Evolutionary conservation across 192 early-diverging fungal genomes (phyloP).

Genomic region (Coemansia sp.): DNA sequence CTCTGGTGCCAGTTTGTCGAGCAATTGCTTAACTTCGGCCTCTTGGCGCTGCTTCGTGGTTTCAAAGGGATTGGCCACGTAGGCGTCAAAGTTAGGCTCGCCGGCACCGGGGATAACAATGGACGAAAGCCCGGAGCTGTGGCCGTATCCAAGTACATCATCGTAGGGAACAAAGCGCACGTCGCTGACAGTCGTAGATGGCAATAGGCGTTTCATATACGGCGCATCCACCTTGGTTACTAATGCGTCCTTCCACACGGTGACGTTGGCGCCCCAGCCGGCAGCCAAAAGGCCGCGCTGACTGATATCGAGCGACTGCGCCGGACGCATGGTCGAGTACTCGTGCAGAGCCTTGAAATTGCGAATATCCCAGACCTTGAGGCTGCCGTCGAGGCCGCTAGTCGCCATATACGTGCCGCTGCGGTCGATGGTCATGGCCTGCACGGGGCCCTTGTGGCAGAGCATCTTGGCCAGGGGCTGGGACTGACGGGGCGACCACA

Average conservation of each 20-base stretch:
- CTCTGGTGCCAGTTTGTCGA: conserved; percentile 95
- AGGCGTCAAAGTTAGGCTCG: conserved; percentile 95
- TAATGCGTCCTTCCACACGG: conserved; percentile 90
- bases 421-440: conserved; percentile 82
- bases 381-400: conserved; percentile 83
- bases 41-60: conserved; percentile 88
- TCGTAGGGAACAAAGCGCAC: conserved; percentile 92
- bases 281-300: conserved; percentile 85
- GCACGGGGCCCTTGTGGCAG: conserved; percentile 87
- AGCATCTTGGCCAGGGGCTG: conserved; percentile 92
- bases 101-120: conserved; percentile 92
- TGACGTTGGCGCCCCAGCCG: conserved; percentile 78
- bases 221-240: conserved; percentile 74
- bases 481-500: conserved; percentile 89
- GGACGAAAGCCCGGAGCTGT: conserved; percentile 75
- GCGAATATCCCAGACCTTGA: conserved; percentile 95
- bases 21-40: conserved; percentile 80
- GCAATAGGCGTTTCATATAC: conserved; percentile 84
- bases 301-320: conserved; percentile 79
- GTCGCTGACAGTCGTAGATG: conserved; percentile 58
- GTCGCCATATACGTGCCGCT: conserved; percentile 88
- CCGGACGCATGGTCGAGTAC: conserved; percentile 80
- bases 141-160: conserved; percentile 89
- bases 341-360: conserved; percentile 79
- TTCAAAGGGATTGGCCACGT: conserved; percentile 92